Conservation (phyloP, 2,329 filamentous ascomycete species). For the Ceratocystis variospora region DNA sequence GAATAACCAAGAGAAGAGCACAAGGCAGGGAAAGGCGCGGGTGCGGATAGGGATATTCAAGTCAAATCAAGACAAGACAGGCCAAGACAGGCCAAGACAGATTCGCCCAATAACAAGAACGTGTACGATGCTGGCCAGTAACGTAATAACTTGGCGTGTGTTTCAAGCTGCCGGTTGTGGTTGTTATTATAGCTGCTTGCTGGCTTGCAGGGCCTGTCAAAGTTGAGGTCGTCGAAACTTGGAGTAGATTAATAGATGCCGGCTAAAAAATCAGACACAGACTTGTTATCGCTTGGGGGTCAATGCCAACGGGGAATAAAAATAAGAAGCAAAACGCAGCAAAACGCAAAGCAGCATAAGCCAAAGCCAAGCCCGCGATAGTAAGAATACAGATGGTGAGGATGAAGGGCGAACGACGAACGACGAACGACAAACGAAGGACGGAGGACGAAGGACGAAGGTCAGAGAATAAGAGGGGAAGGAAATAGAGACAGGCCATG, state of each 20-base stretch:
- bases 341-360: background rate
- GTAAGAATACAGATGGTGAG: background rate
- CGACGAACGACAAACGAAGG: no score
- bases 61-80: background rate
- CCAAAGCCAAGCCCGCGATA: background rate
- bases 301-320: conserved; percentile 22
- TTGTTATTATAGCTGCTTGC: no score
- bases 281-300: background rate
- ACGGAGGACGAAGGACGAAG: conserved; percentile 25
- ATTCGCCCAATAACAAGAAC: background rate
- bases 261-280: background rate
- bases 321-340: conserved; percentile 19
- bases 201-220: no score
- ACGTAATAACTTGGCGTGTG: background rate
- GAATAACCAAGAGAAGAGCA: background rate
- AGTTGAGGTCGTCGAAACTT: no score
- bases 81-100: background rate
- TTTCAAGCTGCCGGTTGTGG: background rate
- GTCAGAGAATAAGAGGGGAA: conserved; percentile 22
- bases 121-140: background rate
- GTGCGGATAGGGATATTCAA: background rate
- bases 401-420: conserved; percentile 24
- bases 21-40: background rate
- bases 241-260: background rate
- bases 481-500: conserved; percentile 14